Percentiles rank a stretch among this genome's conserved stretches.
Conservation (phyloP, 2,329 filamentous ascomycete genomes). For the Colletotrichum paranaense region DNA sequence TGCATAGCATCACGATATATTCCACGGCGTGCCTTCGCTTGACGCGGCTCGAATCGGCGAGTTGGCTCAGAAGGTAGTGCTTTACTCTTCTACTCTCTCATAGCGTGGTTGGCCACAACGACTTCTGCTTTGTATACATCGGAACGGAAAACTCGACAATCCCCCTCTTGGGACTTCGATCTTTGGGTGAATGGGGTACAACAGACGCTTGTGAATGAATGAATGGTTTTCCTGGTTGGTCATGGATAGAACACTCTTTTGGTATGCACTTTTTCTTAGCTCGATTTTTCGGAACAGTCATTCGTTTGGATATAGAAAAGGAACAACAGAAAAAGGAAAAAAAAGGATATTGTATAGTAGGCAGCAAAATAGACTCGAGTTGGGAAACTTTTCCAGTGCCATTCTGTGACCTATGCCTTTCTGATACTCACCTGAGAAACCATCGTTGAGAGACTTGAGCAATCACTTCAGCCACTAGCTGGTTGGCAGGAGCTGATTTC, state of each 20-base stretch:
- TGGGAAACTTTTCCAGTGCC: not conserved
- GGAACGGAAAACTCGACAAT: not conserved
- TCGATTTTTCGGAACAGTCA: not conserved
- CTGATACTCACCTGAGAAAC: too few species aligned
- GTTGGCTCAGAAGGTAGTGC: too few species aligned
- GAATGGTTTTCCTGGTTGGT: slow-evolving; percentile 13
- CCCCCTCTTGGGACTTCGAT: not conserved
- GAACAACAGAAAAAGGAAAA: not conserved
- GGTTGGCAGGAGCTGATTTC: not conserved
- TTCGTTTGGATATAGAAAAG: slow-evolving; percentile 1
- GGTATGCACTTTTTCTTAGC: not conserved
- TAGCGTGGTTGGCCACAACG: not conserved
- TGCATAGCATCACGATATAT: not conserved
- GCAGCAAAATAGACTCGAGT: not conserved
- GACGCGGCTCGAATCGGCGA: not conserved
- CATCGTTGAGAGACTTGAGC: too few species aligned
- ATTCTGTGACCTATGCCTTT: not conserved
- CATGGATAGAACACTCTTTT: slow-evolving; percentile 1
- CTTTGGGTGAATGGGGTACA: not conserved
- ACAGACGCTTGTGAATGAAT: slow-evolving; percentile 8
- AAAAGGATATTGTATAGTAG: not conserved
- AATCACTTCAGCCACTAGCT: not conserved
- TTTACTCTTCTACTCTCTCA: not conserved
- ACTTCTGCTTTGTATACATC: not conserved
- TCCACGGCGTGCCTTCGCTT: not conserved